Evolutionary conservation across 331 rosid genomes (phyloP), one percentile per base, ranked within the genome.

Genomic region (Quercus tomentella): DNA sequence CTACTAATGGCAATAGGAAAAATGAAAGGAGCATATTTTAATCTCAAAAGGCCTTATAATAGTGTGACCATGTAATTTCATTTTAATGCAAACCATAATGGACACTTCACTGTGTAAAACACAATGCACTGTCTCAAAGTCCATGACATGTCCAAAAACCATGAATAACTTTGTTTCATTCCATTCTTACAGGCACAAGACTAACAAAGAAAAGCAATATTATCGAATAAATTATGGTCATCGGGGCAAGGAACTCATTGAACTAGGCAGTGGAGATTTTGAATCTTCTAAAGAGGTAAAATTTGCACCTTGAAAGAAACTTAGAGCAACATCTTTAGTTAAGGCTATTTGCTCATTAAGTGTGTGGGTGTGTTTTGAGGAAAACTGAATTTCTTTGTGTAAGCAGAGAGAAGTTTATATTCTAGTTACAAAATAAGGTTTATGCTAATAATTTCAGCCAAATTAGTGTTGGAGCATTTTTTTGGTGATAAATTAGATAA

Each of bases 251-350:
- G 83, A 80, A 71, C 77, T 58, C 56, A 56, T 57, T 62, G 78
- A 84, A 41, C 82, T 70, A 28, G 51, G 56, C 49, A 77, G 23
- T 67, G 76, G 57, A 85, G 86, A 74, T 67, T 41, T 69, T n/a
- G 78, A 79, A 66, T 67, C 72, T 70, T 79, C 81, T 21, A 84
- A 74, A 60, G 88, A 85, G 86, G 92, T 92, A 67, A 72, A 70
- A 37, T 14, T 52, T 56, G 68, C 73, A 31, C 49, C 43, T 56
- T 63, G 37, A 45, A 45, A 45, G 2, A 52, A 35, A 35, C 43
- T 35, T 35, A 35, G 54, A 35, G 54, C 21, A 33, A 17, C 56
- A 60, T 60, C 14, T 60, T 60, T 6, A 60, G 66, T 60, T 60
- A 28, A 60, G 31, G 15, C 3, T 60, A 60, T 60, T 21, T 60